Conservation (phyloP, 2,329 filamentous ascomycete species). For the Pyrenophora teres region DNA sequence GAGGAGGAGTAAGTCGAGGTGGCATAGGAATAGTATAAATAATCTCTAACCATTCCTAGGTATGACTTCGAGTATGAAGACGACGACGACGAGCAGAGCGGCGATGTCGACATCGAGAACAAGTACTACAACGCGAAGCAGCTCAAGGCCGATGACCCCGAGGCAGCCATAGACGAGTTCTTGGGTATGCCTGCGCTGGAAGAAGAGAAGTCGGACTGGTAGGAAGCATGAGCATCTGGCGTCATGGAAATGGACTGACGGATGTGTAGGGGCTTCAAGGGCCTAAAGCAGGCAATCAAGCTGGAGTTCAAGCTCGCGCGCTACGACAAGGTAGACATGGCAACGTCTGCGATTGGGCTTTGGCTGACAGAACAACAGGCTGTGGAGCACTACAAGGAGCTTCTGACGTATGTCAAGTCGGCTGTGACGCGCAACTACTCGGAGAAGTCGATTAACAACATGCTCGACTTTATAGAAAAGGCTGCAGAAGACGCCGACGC, state of each 20-base stretch:
- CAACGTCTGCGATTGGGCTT: not conserved
- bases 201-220: constrained; percentile 93
- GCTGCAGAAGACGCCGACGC: constrained; percentile 73
- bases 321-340: constrained; percentile 71
- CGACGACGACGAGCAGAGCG: constrained; percentile 84
- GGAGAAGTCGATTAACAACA: constrained; percentile 99
- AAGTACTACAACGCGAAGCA: constrained; percentile 99
- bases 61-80: constrained; percentile 99
- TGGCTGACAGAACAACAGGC: constrained; percentile 61
- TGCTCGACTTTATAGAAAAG: constrained; percentile 97
- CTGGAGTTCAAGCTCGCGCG: constrained; percentile 90
- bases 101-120: constrained; percentile 95
- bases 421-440: constrained; percentile 98
- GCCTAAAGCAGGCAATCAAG: constrained; percentile 96
- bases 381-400: constrained; percentile 88
- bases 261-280: constrained; percentile 78
- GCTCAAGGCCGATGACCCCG: constrained; percentile 82
- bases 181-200: constrained; percentile 84
- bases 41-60: constrained; percentile 51
- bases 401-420: constrained; percentile 95
- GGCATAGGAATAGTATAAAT: not conserved
- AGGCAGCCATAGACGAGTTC: constrained; percentile 90
- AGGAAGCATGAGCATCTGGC: constrained; percentile 11
- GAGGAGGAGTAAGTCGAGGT: constrained; percentile 71
- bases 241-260: constrained; percentile 21